Base-by-base conservation (phyloP, 2,329 filamentous ascomycete genomes). In the Claviceps humidiphila region DNA sequence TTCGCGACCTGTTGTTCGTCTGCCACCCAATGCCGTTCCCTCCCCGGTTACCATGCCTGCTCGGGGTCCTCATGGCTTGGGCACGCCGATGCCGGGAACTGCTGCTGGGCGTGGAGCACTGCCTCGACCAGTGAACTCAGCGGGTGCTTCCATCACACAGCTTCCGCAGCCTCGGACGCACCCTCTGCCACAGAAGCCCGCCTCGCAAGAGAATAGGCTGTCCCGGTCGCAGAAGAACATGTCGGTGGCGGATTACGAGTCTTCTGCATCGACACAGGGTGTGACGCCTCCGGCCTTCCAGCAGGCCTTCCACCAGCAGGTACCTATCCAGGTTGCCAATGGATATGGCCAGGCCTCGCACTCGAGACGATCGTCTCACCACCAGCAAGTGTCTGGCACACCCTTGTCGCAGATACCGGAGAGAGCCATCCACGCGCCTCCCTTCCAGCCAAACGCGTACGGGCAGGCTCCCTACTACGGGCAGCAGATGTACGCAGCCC, bases 221-320 rank as follows among this genome's bases (percentile, higher is more conserved):
- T 93, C 93, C 53, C 85, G 88, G 50, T 91, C 93, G 8, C 90
- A 97, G 67, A 97, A 97, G 74, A 78, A 89, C 5, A 88, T 97
- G 37, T 96, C 90, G 9, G 82, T 97, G 54, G 87, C 89, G 53
- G 89, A 89, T 61, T 95, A 97, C 59, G 93, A 97, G 67, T 87
- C 87, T 7, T 89, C 90, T 4, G 82, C 80, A 5, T 75, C 71
- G 59, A 64, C 68, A 50, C 73, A 73, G 60, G 74, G 58, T 71
- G 44, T 24, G 22, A 49, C 41, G n/a, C 81, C 68, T 42, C 87
- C 88, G 61, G 87, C 89, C 0, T 95, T 95, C 61, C 85, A 91
- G 60, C 87, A 90, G 63, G 87, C 90, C 0, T 96, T 97, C 74
- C 89, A 95, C 59, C 90, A 95, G 61, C 90, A 96, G 67, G 82